Evolutionary conservation across 164 flowering plant species (phyloP), one percentile per base, ranked within the genome.

Genomic region (Vitis amurensis): DNA sequence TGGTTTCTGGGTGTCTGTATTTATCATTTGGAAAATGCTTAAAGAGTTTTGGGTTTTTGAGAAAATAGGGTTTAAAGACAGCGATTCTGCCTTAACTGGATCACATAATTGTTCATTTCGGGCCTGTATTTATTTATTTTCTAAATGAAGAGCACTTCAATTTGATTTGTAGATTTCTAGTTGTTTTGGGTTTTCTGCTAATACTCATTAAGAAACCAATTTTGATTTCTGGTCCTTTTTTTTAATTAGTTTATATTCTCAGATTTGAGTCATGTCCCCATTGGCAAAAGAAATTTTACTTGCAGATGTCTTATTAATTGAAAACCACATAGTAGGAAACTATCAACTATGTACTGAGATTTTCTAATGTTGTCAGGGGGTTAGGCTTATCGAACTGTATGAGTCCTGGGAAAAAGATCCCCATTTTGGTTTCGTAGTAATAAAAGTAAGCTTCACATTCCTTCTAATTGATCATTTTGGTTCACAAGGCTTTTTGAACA

Each of bases 341-440:
- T 23, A 37, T 37, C 44, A 37, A 37, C 44, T 49, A n/a, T 27
- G 27, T 23, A 6, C 12, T 59, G 49, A 29, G 17, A 9, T 44
- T 37, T 55, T 55, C 11, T 62, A 63, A 49, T 59, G 52, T 68
- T 65, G 48, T 64, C 66, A 88, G 92, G 85, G 74, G 11, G 77
- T 77, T 66, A 81, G 83, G 79, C 78, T 88, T 78, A 76, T 66
- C 3, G 74, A 80, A 61, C 59, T 85, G 53, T 88, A 85, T 74
- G 69, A 68, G 51, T 63, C 63, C 56, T 89, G 93, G 93, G 93
- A 89, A 69, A 81, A 89, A 56, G 64, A 87, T 71, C 85, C 82
- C 12, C 57, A 82, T 68, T 74, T 89, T 53, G 89, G 89, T 10
- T 81, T 89, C 71, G 86, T 89, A 66, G 66, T 63, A 14, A 23